phyloP scores from a whole-genome alignment of 2,329 filamentous ascomycete species.

The Colletotrichum spinosum region DNA sequence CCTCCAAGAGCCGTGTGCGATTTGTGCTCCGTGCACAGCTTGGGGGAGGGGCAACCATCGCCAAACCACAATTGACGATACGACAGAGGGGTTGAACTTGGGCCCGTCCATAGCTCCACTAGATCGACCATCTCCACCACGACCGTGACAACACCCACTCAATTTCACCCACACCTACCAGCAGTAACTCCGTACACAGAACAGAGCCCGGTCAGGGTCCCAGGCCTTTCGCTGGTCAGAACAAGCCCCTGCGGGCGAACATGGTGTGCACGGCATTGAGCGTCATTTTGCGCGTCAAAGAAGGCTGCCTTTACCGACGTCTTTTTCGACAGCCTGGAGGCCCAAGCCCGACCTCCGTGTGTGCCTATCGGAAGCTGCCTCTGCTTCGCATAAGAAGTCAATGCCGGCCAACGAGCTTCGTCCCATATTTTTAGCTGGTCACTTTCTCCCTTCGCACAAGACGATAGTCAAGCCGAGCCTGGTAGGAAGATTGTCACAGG shows the following conservation, averaged over 20 bases:
- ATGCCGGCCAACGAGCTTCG: constrained; percentile 21
- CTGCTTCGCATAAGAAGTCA: constrained; percentile 22
- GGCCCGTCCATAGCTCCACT: constrained; percentile 27
- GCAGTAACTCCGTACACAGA: background rate
- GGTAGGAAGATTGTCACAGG: constrained; percentile 8
- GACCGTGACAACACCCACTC: constrained; percentile 16
- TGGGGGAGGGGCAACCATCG: constrained; percentile 29
- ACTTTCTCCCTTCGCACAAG: constrained; percentile 5
- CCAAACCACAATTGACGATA: constrained; percentile 29
- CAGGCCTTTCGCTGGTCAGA: constrained; percentile 19
- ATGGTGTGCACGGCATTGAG: constrained; percentile 14
- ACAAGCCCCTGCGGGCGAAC: constrained; percentile 3
- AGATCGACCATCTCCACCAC: constrained; percentile 33
- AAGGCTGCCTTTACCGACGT: constrained; percentile 17
- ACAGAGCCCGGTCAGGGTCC: constrained; percentile 8
- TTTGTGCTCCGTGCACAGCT: constrained; percentile 30
- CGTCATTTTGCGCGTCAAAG: constrained; percentile 20
- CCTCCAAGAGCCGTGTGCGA: background rate
- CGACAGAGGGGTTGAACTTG: constrained; percentile 24
- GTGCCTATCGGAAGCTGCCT: constrained; percentile 13
- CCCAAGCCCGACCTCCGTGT: background rate
- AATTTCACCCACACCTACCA: constrained; percentile 21
- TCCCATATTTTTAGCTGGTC: constrained; percentile 9
- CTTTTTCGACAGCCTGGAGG: background rate
- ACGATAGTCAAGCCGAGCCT: constrained; percentile 19